Evolutionary conservation across 306 rosid genomes (phyloP).

Genomic region (Cicer cuneatum): DNA sequence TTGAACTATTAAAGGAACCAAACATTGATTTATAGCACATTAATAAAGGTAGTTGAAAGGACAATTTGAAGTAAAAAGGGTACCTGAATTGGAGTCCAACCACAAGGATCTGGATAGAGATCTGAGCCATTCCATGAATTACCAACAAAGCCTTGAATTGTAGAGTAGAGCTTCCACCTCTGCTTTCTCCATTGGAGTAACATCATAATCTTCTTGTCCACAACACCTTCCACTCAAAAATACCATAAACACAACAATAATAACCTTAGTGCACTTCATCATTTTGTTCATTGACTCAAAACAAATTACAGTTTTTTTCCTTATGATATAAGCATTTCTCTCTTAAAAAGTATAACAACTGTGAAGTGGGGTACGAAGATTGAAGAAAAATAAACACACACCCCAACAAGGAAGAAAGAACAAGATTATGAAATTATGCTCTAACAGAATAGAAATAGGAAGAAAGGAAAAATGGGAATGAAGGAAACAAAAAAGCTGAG

Average conservation of each 20-base stretch:
- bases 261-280: conserved; percentile 56
- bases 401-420: too few species aligned
- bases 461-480: conserved; percentile 29
- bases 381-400: conserved; percentile 23
- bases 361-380: not conserved
- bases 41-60: conserved; percentile 26
- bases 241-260: too few species aligned
- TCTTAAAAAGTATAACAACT: too few species aligned
- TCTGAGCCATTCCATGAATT: too few species aligned
- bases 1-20: conserved; percentile 13
- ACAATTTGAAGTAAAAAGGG: conserved; percentile 15
- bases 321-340: conserved; percentile 51
- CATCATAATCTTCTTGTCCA: too few species aligned
- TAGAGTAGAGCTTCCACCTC: conserved; percentile 74
- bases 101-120: conserved; percentile 98
- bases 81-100: conserved; percentile 98
- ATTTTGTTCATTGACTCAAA: too few species aligned
- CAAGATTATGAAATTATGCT: conserved; percentile 44
- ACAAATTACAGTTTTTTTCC: too few species aligned
- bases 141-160: conserved; percentile 97
- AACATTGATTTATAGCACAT: conserved; percentile 33
- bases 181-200: too few species aligned
- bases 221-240: too few species aligned
- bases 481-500: conserved; percentile 47
- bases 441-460: too few species aligned